Conservation (phyloP, 78 protist species). For the Dictyostelium brefeldianum region DNA sequence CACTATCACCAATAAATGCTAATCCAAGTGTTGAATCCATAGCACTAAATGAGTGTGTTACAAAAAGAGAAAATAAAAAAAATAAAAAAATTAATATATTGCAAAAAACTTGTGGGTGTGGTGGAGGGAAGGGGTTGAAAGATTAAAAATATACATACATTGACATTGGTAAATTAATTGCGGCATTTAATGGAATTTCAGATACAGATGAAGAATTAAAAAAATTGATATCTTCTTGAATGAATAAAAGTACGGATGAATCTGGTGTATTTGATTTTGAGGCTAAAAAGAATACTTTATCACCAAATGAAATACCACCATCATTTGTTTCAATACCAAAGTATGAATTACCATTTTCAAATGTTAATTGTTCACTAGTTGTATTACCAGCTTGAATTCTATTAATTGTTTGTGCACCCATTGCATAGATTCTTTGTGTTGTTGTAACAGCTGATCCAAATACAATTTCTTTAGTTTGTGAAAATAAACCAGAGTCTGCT, state of each 20-base stretch:
- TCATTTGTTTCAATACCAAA: background rate
- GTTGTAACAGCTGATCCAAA: too few relatives aligned
- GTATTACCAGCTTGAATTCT: too few relatives aligned
- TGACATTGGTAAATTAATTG: background rate
- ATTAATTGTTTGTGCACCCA: too few relatives aligned
- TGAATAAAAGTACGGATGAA: background rate
- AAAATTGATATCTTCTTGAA: background rate
- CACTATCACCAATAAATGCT: constrained; percentile 27
- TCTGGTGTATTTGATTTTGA: background rate
- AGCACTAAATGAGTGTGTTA: background rate
- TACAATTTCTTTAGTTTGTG: too few relatives aligned
- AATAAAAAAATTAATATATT: too few relatives aligned
- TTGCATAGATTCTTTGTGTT: too few relatives aligned
- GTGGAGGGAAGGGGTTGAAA: too few relatives aligned
- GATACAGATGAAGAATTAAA: background rate
- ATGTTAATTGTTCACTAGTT: too few relatives aligned
- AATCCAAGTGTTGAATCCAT: background rate
- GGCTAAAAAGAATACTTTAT: background rate
- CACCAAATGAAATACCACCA: background rate
- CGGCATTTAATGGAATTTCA: background rate
- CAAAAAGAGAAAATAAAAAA: background rate
- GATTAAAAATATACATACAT: too few relatives aligned
- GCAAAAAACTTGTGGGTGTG: too few relatives aligned
- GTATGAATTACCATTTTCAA: too few relatives aligned
- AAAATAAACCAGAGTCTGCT: too few relatives aligned